phyloP scores from a whole-genome alignment of 345 rosid species.

The Linum trigynum region DNA sequence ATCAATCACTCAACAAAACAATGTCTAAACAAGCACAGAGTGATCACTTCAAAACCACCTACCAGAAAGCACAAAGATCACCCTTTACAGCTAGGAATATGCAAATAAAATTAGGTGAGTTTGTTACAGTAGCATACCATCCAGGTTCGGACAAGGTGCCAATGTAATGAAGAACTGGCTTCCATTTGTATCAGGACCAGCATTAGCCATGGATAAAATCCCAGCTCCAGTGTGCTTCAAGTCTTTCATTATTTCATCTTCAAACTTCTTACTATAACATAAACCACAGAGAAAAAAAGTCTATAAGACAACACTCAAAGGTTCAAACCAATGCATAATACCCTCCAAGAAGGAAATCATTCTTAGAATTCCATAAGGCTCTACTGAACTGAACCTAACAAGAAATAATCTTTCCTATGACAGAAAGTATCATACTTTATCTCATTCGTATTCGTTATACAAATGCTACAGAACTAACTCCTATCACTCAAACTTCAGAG shows the following conservation, averaged over 20 bases:
- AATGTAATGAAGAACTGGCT: slow-evolving; percentile 92
- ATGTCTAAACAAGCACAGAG: background rate
- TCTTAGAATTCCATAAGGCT: too few relatives aligned
- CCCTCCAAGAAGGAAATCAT: background rate
- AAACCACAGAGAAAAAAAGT: background rate
- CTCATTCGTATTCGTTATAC: too few relatives aligned
- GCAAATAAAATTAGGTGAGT: too few relatives aligned
- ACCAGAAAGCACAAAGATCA: too few relatives aligned
- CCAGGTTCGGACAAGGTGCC: slow-evolving; percentile 72
- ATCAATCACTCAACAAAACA: background rate
- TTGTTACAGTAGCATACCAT: slow-evolving; percentile 39
- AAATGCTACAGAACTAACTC: too few relatives aligned
- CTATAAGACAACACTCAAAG: background rate
- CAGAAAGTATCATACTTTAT: too few relatives aligned
- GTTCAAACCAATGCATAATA: background rate
- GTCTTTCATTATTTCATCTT: slow-evolving; percentile 76
- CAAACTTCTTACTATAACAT: slow-evolving; percentile 51
- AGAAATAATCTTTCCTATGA: too few relatives aligned
- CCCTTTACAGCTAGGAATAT: too few relatives aligned
- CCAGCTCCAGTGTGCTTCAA: slow-evolving; percentile 97
- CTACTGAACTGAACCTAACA: too few relatives aligned
- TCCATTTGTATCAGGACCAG: slow-evolving; percentile 89
- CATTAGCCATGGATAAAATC: slow-evolving; percentile 90
- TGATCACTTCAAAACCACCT: too few relatives aligned
- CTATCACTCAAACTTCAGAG: too few relatives aligned